These are phyloP conservation scores for Stemphylium beticola DNA, from an alignment of 2,329 filamentous ascomycete genomes.

Conservation along the genomic window DNA sequence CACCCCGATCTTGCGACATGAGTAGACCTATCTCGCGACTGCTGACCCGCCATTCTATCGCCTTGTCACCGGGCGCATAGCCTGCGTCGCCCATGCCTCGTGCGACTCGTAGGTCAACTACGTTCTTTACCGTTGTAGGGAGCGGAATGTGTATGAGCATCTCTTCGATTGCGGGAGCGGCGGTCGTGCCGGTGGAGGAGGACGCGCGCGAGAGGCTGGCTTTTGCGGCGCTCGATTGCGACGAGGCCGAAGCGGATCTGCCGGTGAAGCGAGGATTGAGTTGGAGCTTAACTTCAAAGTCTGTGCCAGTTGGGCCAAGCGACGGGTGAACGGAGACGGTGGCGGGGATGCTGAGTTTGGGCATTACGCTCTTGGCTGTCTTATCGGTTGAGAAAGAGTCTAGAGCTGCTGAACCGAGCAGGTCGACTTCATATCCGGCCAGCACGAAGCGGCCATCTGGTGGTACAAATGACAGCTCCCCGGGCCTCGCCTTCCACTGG, in stretches of 20 bases:
- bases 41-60: slow-evolving; percentile 83
- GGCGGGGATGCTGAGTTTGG: slow-evolving; percentile 79
- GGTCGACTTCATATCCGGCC: slow-evolving; percentile 91
- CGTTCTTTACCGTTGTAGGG: slow-evolving; percentile 77
- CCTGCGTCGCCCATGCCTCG: slow-evolving; percentile 81
- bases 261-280: slow-evolving; percentile 62
- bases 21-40: slow-evolving; percentile 71
- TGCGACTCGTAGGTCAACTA: slow-evolving; percentile 80
- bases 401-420: slow-evolving; percentile 72
- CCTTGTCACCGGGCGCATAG: slow-evolving; percentile 74
- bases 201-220: slow-evolving; percentile 31
- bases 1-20: slow-evolving; percentile 45
- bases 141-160: slow-evolving; percentile 80
- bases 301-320: slow-evolving; percentile 74
- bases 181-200: slow-evolving; percentile 39
- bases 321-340: slow-evolving; percentile 81
- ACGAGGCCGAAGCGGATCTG: slow-evolving; percentile 33
- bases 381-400: slow-evolving; percentile 36
- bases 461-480: slow-evolving; percentile 93
- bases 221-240: slow-evolving; percentile 46
- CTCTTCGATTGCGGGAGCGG: slow-evolving; percentile 68
- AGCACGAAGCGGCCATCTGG: slow-evolving; percentile 94
- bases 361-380: slow-evolving; percentile 29
- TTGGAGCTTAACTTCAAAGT: slow-evolving; percentile 85
- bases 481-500: slow-evolving; percentile 87